These are phyloP conservation scores for Xylaria multiplex DNA, from an alignment of 2,329 filamentous ascomycete species.

Conservation along the genomic window DNA sequence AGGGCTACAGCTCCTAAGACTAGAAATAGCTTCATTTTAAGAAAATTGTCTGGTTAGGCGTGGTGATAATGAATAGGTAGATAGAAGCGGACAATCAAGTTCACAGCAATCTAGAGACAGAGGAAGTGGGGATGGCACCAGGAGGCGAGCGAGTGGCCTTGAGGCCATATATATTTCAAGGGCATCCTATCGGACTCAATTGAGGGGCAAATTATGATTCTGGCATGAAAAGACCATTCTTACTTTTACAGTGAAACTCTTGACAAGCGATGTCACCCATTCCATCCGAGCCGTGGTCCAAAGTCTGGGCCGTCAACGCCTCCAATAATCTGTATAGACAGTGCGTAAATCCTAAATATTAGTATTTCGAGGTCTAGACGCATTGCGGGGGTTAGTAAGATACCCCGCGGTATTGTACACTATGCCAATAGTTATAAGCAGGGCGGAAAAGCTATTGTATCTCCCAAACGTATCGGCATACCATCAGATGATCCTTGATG, in stretches of 20 bases:
- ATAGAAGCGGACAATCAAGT: constrained; percentile 1
- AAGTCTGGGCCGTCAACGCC: not conserved
- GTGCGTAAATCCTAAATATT: constrained; percentile 16
- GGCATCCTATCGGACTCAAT: not conserved
- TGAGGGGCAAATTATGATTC: constrained; percentile 4
- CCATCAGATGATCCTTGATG: constrained; percentile 1
- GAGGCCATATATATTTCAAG: constrained; percentile 9
- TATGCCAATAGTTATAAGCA: no score
- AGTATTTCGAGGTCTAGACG: constrained; percentile 13
- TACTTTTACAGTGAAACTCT: constrained; percentile 4
- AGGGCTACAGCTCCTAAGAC: constrained; percentile 42
- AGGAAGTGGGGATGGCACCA: not conserved
- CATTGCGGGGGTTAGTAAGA: constrained; percentile 31
- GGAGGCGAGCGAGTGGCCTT: not conserved
- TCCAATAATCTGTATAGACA: constrained; percentile 15
- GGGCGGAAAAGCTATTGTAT: constrained; percentile 27
- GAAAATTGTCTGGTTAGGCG: not conserved
- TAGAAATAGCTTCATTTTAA: constrained; percentile 46
- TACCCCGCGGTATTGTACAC: not conserved
- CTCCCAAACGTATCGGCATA: constrained; percentile 6
- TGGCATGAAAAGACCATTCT: constrained; percentile 2
- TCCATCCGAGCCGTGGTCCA: not conserved
- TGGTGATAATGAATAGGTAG: not conserved
- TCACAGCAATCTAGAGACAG: constrained; percentile 6
- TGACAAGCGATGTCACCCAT: constrained; percentile 10